phyloP scores from a whole-genome alignment of 192 early-diverging fungal species.

The Coemansia sp. region DNA sequence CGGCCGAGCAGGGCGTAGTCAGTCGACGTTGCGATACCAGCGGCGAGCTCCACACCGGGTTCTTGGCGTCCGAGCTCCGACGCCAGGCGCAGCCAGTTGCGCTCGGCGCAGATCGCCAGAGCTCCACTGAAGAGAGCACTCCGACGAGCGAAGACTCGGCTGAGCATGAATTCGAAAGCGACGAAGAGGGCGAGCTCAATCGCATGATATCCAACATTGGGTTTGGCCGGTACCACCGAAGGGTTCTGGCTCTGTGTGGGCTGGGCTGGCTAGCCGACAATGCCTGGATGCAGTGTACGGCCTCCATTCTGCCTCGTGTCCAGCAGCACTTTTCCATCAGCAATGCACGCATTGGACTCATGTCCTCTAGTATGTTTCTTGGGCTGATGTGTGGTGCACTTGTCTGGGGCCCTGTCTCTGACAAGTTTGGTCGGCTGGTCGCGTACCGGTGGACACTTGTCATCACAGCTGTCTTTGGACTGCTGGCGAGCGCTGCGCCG shows the following conservation, averaged over 20 bases:
- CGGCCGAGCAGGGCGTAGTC: neutral
- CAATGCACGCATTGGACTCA: conserved; percentile 65
- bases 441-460: conserved; percentile 77
- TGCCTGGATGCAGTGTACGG: conserved; percentile 71
- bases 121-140: conserved; percentile 4
- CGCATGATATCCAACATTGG: conserved; percentile 68
- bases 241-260: conserved; percentile 67
- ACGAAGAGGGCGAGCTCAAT: conserved; percentile 58
- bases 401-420: conserved; percentile 78
- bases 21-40: conserved; percentile 1
- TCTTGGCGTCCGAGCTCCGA: neutral
- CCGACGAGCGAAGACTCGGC: neutral
- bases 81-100: neutral
- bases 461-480: conserved; percentile 70
- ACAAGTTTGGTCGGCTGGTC: conserved; percentile 69
- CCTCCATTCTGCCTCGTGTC: conserved; percentile 72
- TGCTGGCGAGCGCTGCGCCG: conserved; percentile 66
- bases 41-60: neutral
- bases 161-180: conserved; percentile 17
- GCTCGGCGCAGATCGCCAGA: neutral
- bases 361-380: conserved; percentile 69
- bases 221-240: conserved; percentile 68
- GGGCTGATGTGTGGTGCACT: conserved; percentile 84
- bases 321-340: conserved; percentile 72
- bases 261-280: conserved; percentile 89